Conservation (phyloP, 768 basidiomycete species). For the Mycena haematopus region DNA sequence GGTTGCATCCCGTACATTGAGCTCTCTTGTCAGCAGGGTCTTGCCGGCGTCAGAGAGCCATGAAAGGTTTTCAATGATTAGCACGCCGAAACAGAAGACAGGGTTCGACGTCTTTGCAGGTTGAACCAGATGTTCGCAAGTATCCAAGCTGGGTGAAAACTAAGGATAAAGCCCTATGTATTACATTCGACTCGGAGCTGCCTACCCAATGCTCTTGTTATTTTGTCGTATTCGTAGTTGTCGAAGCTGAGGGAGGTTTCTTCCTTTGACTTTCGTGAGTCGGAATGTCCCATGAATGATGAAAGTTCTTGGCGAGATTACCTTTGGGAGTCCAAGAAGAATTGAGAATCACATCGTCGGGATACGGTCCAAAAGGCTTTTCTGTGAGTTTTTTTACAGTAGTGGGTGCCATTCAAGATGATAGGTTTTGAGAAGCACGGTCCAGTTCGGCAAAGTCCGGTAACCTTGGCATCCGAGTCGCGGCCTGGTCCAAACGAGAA, state of each 20-base stretch:
- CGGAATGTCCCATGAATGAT: no score
- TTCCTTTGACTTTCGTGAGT: not conserved
- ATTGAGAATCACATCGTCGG: not conserved
- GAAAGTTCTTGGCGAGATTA: not conserved
- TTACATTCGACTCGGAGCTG: no score
- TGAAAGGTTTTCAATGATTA: conserved; percentile 49
- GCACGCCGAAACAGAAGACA: conserved; percentile 58
- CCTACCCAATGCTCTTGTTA: conserved; percentile 15
- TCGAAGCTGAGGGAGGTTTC: conserved; percentile 7
- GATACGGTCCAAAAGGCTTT: conserved; percentile 22
- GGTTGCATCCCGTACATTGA: conserved; percentile 43
- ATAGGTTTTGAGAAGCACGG: no score
- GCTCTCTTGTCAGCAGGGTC: conserved; percentile 48
- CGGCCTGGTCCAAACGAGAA: no score
- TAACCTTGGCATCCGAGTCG: no score
- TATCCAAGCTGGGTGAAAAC: conserved; percentile 11
- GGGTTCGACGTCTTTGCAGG: conserved; percentile 8
- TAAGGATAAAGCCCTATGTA: not conserved
- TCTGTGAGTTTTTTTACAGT: no score
- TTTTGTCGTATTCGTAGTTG: not conserved
- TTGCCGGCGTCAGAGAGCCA: conserved; percentile 60
- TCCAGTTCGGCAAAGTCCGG: no score
- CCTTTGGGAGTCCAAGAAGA: not conserved
- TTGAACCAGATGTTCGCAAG: conserved; percentile 2
- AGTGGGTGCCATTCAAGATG: no score